A percentile compares a stretch with the other conserved stretches of the same genome.
Evolutionary conservation across 345 rosid genomes (phyloP).

Genomic region (Kernera saxatilis): DNA sequence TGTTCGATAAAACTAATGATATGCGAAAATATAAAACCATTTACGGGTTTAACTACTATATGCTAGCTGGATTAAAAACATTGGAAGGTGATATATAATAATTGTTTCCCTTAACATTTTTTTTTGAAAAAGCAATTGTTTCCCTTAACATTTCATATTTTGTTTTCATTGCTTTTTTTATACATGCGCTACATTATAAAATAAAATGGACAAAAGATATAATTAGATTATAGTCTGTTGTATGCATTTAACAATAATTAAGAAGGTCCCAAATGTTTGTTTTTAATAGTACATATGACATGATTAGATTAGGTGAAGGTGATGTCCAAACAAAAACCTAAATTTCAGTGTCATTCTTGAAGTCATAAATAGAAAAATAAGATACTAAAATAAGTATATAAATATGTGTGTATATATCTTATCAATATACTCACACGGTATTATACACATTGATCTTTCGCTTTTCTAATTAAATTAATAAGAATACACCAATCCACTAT

Average conservation of each 20-base stretch:
- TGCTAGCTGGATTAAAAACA: not conserved
- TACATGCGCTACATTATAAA: not conserved
- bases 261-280: constrained; percentile 21
- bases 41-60: not conserved
- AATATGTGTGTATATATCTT: not conserved
- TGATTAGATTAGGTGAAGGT: constrained; percentile 8
- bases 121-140: no score
- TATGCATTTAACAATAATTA: not conserved
- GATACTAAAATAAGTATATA: not conserved
- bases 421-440: constrained; percentile 21
- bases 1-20: not conserved
- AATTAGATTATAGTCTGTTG: not conserved
- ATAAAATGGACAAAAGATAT: not conserved
- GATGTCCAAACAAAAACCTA: constrained; percentile 36
- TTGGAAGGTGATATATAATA: not conserved
- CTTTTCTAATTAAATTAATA: constrained; percentile 1
- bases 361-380: constrained; percentile 40
- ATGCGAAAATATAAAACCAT: not conserved
- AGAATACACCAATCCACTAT: constrained; percentile 7
- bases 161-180: not conserved
- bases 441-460: constrained; percentile 21
- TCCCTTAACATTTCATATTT: not conserved
- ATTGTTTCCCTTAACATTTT: not conserved
- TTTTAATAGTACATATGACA: constrained; percentile 12
- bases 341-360: constrained; percentile 58